Evolutionary conservation across 2,329 filamentous ascomycete genomes (phyloP).

Genomic region (Orbilia javanica): DNA sequence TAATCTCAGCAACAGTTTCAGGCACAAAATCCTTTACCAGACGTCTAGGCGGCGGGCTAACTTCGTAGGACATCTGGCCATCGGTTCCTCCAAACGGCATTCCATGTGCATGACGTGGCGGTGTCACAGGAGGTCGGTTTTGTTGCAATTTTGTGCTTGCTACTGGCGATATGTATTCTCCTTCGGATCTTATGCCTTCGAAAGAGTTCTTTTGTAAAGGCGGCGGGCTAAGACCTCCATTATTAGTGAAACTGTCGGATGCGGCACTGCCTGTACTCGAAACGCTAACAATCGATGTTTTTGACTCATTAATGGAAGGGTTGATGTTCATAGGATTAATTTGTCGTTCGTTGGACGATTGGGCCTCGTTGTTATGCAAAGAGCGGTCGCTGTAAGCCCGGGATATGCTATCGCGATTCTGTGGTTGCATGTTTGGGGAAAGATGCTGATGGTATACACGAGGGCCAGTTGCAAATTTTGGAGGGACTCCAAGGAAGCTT

Average conservation of each 20-base stretch:
- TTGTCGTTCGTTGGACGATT: constrained; percentile 26
- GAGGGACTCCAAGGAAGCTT: constrained; percentile 44
- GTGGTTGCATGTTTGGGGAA: constrained; percentile 15
- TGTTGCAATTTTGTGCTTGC: constrained; percentile 28
- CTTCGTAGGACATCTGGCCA: neutral
- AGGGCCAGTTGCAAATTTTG: constrained; percentile 54
- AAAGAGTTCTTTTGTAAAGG: constrained; percentile 54
- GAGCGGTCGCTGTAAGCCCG: constrained; percentile 48
- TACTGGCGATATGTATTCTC: neutral
- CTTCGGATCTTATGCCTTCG: constrained; percentile 32
- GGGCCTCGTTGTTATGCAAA: constrained; percentile 16
- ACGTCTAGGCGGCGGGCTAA: constrained; percentile 21
- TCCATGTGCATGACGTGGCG: constrained; percentile 37
- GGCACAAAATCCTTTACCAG: constrained; percentile 35
- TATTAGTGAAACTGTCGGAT: constrained; percentile 49
- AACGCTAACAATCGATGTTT: constrained; percentile 50
- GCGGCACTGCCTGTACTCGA: constrained; percentile 54
- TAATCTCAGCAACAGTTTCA: constrained; percentile 47
- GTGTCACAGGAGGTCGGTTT: constrained; percentile 39
- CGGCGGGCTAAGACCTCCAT: constrained; percentile 48
- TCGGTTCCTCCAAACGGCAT: constrained; percentile 19
- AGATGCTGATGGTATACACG: constrained; percentile 53
- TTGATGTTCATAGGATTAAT: constrained; percentile 48
- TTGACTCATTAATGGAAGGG: constrained; percentile 52
- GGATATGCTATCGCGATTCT: constrained; percentile 30